phyloP scores from a whole-genome alignment of 2,329 filamentous ascomycete genomes.

The Colletotrichum navitas region DNA sequence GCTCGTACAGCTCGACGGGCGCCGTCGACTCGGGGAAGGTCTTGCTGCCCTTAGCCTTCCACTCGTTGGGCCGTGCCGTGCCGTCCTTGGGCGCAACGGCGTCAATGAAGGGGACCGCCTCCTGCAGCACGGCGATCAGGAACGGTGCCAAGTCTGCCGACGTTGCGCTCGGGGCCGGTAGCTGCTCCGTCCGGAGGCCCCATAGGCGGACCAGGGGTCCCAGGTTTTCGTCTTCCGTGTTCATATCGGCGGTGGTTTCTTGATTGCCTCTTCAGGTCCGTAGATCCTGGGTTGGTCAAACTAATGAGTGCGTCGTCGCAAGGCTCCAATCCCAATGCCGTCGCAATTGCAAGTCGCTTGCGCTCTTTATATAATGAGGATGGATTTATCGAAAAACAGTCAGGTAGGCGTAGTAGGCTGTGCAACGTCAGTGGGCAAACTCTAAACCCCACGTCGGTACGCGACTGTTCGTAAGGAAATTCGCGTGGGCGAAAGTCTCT shows the following conservation, averaged over 20 bases:
- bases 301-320: constrained; percentile 18
- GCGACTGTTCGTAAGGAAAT: constrained; percentile 25
- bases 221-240: constrained; percentile 44
- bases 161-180: constrained; percentile 58
- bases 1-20: constrained; percentile 66
- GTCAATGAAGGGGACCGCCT: constrained; percentile 71
- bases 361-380: constrained; percentile 12
- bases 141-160: constrained; percentile 63
- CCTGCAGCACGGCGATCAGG: constrained; percentile 65
- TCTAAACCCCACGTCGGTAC: constrained; percentile 31
- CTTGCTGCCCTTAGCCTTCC: constrained; percentile 65
- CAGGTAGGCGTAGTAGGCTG: not conserved
- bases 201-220: constrained; percentile 67
- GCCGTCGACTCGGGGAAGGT: constrained; percentile 62
- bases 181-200: constrained; percentile 62
- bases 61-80: constrained; percentile 54
- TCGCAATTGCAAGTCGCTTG: not conserved
- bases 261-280: not conserved
- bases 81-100: constrained; percentile 60
- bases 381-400: constrained; percentile 8
- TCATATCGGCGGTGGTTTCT: constrained; percentile 3
- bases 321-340: not conserved
- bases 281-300: constrained; percentile 3
- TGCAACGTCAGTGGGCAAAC: constrained; percentile 31
- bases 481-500: constrained; percentile 14